A percentile compares a stretch with the other conserved stretches of the same genome.
Evolutionary conservation across 768 basidiomycete species (phyloP).

Genomic region (Suillus americanus): DNA sequence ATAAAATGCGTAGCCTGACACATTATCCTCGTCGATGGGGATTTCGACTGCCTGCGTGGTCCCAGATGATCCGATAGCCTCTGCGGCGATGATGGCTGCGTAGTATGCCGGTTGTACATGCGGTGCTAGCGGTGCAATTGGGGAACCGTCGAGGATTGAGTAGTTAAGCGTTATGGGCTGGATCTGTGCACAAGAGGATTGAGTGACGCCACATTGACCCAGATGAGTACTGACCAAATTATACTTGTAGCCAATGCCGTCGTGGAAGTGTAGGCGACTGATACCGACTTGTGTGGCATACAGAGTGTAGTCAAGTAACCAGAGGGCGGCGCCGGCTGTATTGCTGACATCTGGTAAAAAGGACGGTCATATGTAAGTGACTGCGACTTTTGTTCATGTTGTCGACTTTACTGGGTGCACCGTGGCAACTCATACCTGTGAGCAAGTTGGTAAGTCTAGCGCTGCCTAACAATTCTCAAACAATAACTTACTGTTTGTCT

Average conservation of each 20-base stretch:
- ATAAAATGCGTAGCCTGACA: slow-evolving; percentile 41
- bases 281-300: slow-evolving; percentile 58
- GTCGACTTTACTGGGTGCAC: slow-evolving; percentile 27
- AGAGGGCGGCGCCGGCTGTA: slow-evolving; percentile 67
- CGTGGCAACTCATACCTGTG: slow-evolving; percentile 37
- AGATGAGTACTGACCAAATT: slow-evolving; percentile 43
- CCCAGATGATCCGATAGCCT: slow-evolving; percentile 52
- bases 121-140: slow-evolving; percentile 50
- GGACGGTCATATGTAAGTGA: slow-evolving; percentile 2
- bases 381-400: neutral
- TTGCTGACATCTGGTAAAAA: slow-evolving; percentile 54
- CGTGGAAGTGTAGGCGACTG: slow-evolving; percentile 58
- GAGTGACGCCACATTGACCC: neutral
- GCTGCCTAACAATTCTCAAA: neutral
- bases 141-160: slow-evolving; percentile 55
- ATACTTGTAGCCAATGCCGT: slow-evolving; percentile 72
- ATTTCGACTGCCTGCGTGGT: slow-evolving; percentile 47
- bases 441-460: neutral
- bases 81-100: slow-evolving; percentile 57
- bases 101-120: slow-evolving; percentile 71
- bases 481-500: slow-evolving; percentile 53
- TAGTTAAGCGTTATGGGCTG: slow-evolving; percentile 60
- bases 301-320: slow-evolving; percentile 65
- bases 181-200: slow-evolving; percentile 41
- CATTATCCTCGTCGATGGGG: slow-evolving; percentile 40